A percentile compares a stretch with the other conserved stretches of the same genome.
These are phyloP conservation scores for Quercus lobata DNA, from an alignment of 331 rosid genomes.

Conservation along the genomic window DNA sequence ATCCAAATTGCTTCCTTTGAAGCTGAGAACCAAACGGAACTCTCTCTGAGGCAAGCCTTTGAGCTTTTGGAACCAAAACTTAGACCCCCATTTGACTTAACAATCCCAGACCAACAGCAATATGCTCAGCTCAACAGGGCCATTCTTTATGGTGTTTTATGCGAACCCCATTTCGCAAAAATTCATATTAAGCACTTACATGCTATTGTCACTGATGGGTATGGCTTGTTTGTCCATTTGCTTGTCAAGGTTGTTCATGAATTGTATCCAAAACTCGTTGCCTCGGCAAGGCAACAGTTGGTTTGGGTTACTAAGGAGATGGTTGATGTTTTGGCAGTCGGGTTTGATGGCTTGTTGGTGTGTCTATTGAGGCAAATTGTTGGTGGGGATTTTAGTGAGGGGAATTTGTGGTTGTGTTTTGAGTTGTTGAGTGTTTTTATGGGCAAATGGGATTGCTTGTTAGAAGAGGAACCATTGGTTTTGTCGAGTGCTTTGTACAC, in stretches of 20 bases:
- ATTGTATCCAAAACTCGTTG: slow-evolving; percentile 52
- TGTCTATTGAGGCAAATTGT: slow-evolving; percentile 61
- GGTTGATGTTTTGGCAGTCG: slow-evolving; percentile 49
- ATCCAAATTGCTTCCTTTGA: slow-evolving; percentile 23
- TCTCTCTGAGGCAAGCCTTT: slow-evolving; percentile 44
- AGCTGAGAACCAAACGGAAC: slow-evolving; percentile 42
- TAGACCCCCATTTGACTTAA: slow-evolving; percentile 61
- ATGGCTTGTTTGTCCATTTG: slow-evolving; percentile 30
- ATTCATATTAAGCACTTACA: slow-evolving; percentile 74
- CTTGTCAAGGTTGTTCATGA: slow-evolving; percentile 35
- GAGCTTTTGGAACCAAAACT: slow-evolving; percentile 41
- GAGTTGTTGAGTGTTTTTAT: slow-evolving; percentile 41
- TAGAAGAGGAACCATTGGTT: slow-evolving; percentile 52
- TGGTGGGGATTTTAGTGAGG: slow-evolving; percentile 55
- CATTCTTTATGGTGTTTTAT: slow-evolving; percentile 48
- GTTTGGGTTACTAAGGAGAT: slow-evolving; percentile 48
- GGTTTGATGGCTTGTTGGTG: slow-evolving; percentile 46
- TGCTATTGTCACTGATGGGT: slow-evolving; percentile 68
- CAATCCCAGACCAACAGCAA: slow-evolving; percentile 44
- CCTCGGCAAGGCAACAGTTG: slow-evolving; percentile 40
- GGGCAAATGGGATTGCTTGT: slow-evolving; percentile 35
- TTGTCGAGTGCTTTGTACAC: slow-evolving; percentile 51
- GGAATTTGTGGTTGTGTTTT: slow-evolving; percentile 57
- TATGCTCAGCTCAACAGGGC: slow-evolving; percentile 56
- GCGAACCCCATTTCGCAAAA: slow-evolving; percentile 51